Percentiles rank a stretch among this genome's conserved stretches.
These are phyloP conservation scores for Coniochaeta prunicola DNA, from an alignment of 2,329 filamentous ascomycete genomes.

Conservation along the genomic window DNA sequence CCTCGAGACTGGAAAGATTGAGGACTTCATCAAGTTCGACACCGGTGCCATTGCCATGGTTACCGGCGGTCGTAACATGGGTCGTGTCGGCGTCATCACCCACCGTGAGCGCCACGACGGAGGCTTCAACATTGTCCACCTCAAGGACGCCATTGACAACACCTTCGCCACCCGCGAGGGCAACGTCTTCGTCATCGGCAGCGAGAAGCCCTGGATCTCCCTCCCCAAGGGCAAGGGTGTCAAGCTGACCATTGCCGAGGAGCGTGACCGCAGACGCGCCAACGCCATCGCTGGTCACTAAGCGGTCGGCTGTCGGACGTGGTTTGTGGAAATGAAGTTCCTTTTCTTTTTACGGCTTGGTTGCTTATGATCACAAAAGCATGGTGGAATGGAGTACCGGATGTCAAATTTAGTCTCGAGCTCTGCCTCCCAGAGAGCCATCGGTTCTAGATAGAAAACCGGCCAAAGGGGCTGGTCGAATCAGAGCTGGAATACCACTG, in stretches of 20 bases:
- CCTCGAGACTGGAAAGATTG: slow-evolving; percentile 92
- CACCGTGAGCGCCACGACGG: slow-evolving; percentile 99
- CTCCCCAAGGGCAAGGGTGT: slow-evolving; percentile 99
- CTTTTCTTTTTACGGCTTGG: slow-evolving; percentile 4
- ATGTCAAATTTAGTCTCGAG: slow-evolving; percentile 19
- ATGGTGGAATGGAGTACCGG: slow-evolving; percentile 19
- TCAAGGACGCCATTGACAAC: slow-evolving; percentile 99
- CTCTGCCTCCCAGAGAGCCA: slow-evolving; percentile 9
- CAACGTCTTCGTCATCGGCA: slow-evolving; percentile 99
- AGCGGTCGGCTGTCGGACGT: slow-evolving; percentile 15
- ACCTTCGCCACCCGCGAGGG: slow-evolving; percentile 97
- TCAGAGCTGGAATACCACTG: slow-evolving; percentile 13
- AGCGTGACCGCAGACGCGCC: slow-evolving; percentile 95
- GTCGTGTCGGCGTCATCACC: slow-evolving; percentile 99
- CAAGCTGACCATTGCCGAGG: slow-evolving; percentile 98
- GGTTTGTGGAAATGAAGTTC: neutral
- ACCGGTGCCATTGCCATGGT: slow-evolving; percentile 97
- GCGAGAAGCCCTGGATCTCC: slow-evolving; percentile 98
- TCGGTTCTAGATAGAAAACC: slow-evolving; percentile 6
- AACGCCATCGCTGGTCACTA: slow-evolving; percentile 42
- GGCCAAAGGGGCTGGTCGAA: slow-evolving; percentile 1
- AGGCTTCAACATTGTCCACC: slow-evolving; percentile 99
- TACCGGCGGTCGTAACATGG: slow-evolving; percentile 99
- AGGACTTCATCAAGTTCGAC: slow-evolving; percentile 97
- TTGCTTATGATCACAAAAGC: slow-evolving; percentile 11